phyloP scores from a whole-genome alignment of 1,284 basidiomycete species.

The Ustilago esculenta region DNA sequence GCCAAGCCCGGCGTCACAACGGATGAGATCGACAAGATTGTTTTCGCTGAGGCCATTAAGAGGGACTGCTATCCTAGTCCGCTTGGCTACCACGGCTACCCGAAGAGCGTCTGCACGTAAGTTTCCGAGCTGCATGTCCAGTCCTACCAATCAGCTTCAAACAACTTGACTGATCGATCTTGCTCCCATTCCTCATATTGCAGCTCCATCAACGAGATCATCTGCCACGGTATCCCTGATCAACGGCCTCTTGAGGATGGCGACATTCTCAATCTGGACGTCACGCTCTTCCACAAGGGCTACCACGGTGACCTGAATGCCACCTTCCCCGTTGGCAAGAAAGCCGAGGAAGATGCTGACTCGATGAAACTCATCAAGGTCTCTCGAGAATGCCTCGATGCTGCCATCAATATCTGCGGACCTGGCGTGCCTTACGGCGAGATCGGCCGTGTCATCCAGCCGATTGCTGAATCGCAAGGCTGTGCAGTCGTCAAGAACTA shows the following conservation, averaged over 20 bases:
- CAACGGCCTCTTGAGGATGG: slow-evolving; percentile 58
- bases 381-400: slow-evolving; percentile 73
- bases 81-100: slow-evolving; percentile 89
- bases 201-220: slow-evolving; percentile 87
- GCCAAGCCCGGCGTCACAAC: slow-evolving; percentile 91
- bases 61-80: slow-evolving; percentile 93
- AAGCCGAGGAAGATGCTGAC: slow-evolving; percentile 51
- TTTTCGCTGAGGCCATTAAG: slow-evolving; percentile 92
- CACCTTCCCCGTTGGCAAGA: slow-evolving; percentile 62
- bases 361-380: slow-evolving; percentile 60
- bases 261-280: slow-evolving; percentile 69
- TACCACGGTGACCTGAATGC: slow-evolving; percentile 66
- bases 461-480: slow-evolving; percentile 68
- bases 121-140: background rate
- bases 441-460: slow-evolving; percentile 81
- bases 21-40: slow-evolving; percentile 87
- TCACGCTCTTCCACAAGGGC: slow-evolving; percentile 71
- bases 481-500: slow-evolving; percentile 79
- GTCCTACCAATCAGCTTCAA: background rate
- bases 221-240: slow-evolving; percentile 81
- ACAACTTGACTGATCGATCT: background rate
- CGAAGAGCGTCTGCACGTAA: slow-evolving; percentile 91
- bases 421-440: slow-evolving; percentile 78
- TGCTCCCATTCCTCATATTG: background rate
- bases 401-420: slow-evolving; percentile 79